Conservation (phyloP, 176 grass and related monocot genomes). For the Eragrostis nindensis region DNA sequence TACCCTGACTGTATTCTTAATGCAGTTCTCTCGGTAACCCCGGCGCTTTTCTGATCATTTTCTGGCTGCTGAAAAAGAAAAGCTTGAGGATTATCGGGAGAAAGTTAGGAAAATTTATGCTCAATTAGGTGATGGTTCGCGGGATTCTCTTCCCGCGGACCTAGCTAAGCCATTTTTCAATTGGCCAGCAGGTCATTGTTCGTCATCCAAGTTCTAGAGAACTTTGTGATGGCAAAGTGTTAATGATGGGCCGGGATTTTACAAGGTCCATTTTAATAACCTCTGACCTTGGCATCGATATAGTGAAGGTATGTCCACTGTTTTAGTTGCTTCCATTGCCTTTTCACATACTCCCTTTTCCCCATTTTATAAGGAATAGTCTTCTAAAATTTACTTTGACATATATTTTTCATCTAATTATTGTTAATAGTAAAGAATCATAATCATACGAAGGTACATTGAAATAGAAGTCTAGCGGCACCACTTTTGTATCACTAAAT, state of each 20-base stretch:
- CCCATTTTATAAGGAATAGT: too few species aligned
- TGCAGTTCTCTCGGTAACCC: conserved; percentile 80
- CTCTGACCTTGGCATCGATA: conserved; percentile 52
- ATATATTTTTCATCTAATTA: too few species aligned
- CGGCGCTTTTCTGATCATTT: conserved; percentile 62
- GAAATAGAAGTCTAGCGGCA: too few species aligned
- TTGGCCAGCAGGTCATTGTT: conserved; percentile 64
- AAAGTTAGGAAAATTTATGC: conserved; percentile 61
- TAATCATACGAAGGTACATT: too few species aligned
- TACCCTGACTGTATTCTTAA: conserved; percentile 20
- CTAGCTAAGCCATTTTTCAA: conserved; percentile 62
- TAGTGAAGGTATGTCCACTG: conserved; percentile 56
- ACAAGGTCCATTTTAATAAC: conserved; percentile 63
- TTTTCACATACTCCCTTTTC: not conserved
- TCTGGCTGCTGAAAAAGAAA: conserved; percentile 61
- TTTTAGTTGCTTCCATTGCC: conserved; percentile 29
- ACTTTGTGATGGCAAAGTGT: conserved; percentile 60
- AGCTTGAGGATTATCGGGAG: conserved; percentile 60
- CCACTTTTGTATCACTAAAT: too few species aligned
- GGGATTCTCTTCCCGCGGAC: conserved; percentile 62
- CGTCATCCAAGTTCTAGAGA: conserved; percentile 65
- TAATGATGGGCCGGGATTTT: conserved; percentile 46
- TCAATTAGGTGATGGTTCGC: conserved; percentile 42
- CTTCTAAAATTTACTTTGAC: too few species aligned
- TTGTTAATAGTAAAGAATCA: too few species aligned